Percentiles rank a stretch among this genome's conserved stretches.
Evolutionary conservation across 495 filamentous ascomycete genomes (phyloP).

Genomic region (Evernia prunastri): DNA sequence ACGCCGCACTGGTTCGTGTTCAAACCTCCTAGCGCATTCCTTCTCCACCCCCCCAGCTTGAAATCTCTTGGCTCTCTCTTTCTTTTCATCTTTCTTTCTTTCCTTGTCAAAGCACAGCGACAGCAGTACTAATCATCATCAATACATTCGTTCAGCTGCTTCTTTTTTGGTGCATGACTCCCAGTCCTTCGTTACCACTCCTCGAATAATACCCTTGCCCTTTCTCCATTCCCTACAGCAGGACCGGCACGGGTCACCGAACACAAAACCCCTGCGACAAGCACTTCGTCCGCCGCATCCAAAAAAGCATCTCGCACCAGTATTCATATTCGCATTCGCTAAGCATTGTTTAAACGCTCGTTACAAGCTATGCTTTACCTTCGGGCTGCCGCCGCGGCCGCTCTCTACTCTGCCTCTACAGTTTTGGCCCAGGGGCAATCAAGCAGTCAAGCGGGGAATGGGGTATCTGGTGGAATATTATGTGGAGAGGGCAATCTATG

Average conservation of each 20-base stretch:
- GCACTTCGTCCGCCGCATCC: neutral
- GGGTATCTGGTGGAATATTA: conserved; percentile 32
- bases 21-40: conserved; percentile 14
- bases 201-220: conserved; percentile 6
- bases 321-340: conserved; percentile 1
- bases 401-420: conserved; percentile 35
- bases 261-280: conserved; percentile 1
- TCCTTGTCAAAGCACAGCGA: conserved; percentile 11
- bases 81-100: neutral
- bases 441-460: conserved; percentile 21
- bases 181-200: conserved; percentile 12
- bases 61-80: neutral
- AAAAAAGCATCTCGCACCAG: conserved; percentile 7
- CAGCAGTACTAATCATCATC: conserved; percentile 16
- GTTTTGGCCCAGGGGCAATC: conserved; percentile 24
- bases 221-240: conserved; percentile 13
- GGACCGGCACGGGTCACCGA: conserved; percentile 19
- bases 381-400: conserved; percentile 26
- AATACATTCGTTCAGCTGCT: conserved; percentile 11
- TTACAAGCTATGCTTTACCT: conserved; percentile 20
- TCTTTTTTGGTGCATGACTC: neutral
- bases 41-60: neutral
- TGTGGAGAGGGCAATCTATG: conserved; percentile 61
- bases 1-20: conserved; percentile 9
- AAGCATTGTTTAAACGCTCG: neutral